Conservation (phyloP, 805 yeast genomes). For the Hanseniaspora guilliermondii region DNA sequence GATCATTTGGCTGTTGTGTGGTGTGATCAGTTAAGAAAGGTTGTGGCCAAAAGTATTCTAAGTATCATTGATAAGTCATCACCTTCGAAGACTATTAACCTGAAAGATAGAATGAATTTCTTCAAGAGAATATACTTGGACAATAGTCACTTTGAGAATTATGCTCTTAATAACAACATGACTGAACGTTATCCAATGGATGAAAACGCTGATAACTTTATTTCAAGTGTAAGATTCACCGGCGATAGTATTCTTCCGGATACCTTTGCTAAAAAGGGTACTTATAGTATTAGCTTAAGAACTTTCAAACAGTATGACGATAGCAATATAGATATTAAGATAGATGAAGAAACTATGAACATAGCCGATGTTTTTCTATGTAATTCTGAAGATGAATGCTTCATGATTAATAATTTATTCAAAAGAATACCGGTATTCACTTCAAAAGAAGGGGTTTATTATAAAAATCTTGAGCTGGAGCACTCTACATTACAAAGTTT, state of each 20-base stretch:
- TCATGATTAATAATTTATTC: background rate
- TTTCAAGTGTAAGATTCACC: background rate
- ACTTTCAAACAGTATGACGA: background rate
- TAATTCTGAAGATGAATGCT: background rate
- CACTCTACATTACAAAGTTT: background rate
- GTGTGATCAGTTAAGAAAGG: conserved; percentile 77
- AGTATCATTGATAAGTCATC: conserved; percentile 42
- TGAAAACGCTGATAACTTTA: background rate
- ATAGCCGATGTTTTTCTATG: background rate
- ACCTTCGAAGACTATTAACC: conserved; percentile 39
- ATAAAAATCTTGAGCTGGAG: background rate
- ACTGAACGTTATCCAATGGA: background rate
- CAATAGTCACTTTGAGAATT: conserved; percentile 8
- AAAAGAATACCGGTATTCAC: conserved; percentile 8
- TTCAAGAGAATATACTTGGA: conserved; percentile 34
- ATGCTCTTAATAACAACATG: background rate
- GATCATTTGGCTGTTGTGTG: conserved; percentile 93
- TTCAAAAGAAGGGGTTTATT: conserved; percentile 10
- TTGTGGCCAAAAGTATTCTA: conserved; percentile 45
- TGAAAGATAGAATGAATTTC: conserved; percentile 45
- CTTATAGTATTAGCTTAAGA: background rate
- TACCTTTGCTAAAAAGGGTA: background rate
- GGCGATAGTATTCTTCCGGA: background rate
- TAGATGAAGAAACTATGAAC: background rate
- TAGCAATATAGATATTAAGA: background rate